Conservation (phyloP, 73 alveolate species). For the Paramecium primaurelia region DNA sequence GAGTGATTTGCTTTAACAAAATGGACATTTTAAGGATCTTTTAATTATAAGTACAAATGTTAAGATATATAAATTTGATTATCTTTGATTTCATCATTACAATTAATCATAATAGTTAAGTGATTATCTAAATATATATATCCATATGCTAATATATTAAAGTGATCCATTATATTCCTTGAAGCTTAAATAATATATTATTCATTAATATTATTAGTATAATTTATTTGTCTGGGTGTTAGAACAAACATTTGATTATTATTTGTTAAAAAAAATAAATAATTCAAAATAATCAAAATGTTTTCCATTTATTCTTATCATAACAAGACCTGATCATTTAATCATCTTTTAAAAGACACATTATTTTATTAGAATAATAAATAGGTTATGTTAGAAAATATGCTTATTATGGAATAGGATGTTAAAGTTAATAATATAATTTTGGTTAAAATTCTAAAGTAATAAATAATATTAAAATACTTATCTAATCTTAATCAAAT, state of each 20-base stretch:
- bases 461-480: neutral
- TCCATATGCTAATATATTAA: constrained; percentile 9
- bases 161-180: neutral
- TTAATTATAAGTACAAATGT: neutral
- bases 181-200: neutral
- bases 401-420: neutral
- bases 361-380: neutral
- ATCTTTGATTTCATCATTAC: neutral
- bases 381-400: neutral
- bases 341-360: neutral
- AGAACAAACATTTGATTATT: neutral
- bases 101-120: neutral
- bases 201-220: neutral
- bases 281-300: neutral
- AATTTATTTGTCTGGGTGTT: neutral
- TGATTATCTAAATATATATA: neutral
- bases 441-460: neutral
- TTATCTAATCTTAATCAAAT: neutral
- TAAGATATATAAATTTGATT: neutral
- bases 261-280: neutral
- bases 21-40: neutral
- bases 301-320: neutral
- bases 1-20: neutral
- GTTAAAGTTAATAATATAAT: neutral
- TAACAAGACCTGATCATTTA: neutral